These are phyloP conservation scores for Solanum megistacrolobum DNA, from an alignment of 257 asterid genomes.

Conservation along the genomic window DNA sequence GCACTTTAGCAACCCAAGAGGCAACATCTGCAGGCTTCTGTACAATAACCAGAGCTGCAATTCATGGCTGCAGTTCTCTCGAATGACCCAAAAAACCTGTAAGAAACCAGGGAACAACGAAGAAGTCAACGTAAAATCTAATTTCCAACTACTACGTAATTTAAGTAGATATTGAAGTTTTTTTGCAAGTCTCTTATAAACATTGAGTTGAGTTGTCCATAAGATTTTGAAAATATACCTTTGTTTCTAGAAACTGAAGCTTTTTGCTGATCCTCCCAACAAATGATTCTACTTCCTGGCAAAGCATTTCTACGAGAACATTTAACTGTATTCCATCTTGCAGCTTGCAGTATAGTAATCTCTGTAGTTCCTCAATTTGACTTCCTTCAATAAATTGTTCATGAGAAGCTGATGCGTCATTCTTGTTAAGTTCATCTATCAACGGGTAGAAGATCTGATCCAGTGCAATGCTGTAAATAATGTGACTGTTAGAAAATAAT, in stretches of 20 bases:
- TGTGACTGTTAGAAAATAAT: neutral
- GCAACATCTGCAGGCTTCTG: constrained; percentile 63
- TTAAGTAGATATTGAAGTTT: neutral
- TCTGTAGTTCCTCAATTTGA: constrained; percentile 49
- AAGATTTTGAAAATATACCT: constrained; percentile 31
- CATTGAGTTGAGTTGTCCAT: neutral
- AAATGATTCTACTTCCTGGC: constrained; percentile 47
- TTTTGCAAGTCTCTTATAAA: neutral
- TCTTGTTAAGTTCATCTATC: constrained; percentile 30
- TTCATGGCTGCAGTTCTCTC: constrained; percentile 43
- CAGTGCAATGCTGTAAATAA: constrained; percentile 53
- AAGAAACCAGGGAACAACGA: constrained; percentile 30
- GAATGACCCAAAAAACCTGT: constrained; percentile 55
- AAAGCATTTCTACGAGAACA: constrained; percentile 40
- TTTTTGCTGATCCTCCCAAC: constrained; percentile 31
- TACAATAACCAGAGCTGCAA: constrained; percentile 64
- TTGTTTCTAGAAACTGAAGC: constrained; percentile 45
- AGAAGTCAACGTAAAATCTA: neutral
- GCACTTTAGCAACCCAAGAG: constrained; percentile 71
- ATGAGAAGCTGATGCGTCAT: constrained; percentile 14
- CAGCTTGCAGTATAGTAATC: constrained; percentile 34
- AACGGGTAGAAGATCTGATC: constrained; percentile 51
- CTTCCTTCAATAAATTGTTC: constrained; percentile 37
- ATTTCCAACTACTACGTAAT: neutral
- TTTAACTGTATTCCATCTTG: constrained; percentile 29